Percentiles rank a stretch among this genome's conserved stretches.
Conservation (phyloP, 1,139 yeast species). For the Oligophagozyma castellii region DNA sequence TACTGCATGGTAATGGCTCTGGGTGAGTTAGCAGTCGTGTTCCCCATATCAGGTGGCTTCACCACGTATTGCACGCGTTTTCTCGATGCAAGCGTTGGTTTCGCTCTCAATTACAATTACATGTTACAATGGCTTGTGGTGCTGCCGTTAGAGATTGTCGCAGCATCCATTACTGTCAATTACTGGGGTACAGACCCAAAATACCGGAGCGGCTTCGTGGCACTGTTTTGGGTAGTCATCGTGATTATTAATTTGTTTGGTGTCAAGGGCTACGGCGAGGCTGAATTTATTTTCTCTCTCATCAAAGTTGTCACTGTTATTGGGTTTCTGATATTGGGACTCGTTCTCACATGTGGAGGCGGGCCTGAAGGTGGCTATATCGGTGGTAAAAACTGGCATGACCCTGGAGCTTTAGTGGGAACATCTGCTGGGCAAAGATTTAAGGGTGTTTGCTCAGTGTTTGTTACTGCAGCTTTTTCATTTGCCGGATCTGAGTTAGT, state of each 20-base stretch:
- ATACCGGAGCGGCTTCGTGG: slow-evolving; percentile 29
- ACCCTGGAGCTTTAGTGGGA: slow-evolving; percentile 48
- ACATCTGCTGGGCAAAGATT: slow-evolving; percentile 29
- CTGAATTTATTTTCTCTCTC: slow-evolving; percentile 48
- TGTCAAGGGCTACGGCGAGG: slow-evolving; percentile 50
- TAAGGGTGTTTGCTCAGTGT: slow-evolving; percentile 38
- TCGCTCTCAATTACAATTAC: slow-evolving; percentile 63
- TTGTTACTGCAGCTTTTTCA: slow-evolving; percentile 44
- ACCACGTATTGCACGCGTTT: slow-evolving; percentile 56
- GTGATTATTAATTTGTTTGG: slow-evolving; percentile 50
- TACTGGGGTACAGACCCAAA: slow-evolving; percentile 35
- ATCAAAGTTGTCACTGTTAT: slow-evolving; percentile 48
- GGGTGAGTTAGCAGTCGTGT: slow-evolving; percentile 55
- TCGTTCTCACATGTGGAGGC: slow-evolving; percentile 56
- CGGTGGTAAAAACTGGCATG: slow-evolving; percentile 50
- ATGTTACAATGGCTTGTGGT: slow-evolving; percentile 60
- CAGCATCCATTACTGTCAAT: slow-evolving; percentile 53
- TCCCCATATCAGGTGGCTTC: slow-evolving; percentile 63
- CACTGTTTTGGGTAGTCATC: slow-evolving; percentile 47
- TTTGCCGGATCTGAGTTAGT: slow-evolving; percentile 58
- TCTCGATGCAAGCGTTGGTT: slow-evolving; percentile 60
- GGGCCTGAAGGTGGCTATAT: slow-evolving; percentile 44
- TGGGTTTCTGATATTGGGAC: slow-evolving; percentile 59
- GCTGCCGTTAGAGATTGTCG: slow-evolving; percentile 59
- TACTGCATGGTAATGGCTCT: slow-evolving; percentile 56